Evolutionary conservation across 306 rosid genomes (phyloP), one percentile per base, ranked within the genome.

Genomic region (Cicer judaicum): DNA sequence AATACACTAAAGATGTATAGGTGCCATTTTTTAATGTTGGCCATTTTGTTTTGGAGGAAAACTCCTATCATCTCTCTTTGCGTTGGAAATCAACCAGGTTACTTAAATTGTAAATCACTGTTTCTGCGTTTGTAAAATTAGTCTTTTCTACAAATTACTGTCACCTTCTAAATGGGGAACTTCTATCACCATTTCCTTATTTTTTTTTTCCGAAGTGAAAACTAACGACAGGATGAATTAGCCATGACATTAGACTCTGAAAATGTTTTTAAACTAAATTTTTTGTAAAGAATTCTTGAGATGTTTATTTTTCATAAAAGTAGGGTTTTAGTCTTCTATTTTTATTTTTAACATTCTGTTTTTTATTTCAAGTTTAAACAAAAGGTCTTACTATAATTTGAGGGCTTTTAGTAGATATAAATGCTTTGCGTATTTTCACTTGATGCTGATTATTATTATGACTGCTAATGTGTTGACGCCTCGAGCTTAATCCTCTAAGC

Each of bases 21-120:
- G 79, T 59, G 79, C 67, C 79, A 74, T 78, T 70, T 78, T 66
- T 44, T 65, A 6, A 70, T 66, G 64, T 50, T 14, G 80, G 82
- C 78, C 82, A 53, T 50, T 16, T 71, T 57, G 44, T 54, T 68
- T 64, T 57, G 55, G 13, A 64, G 29, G 34, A 5, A 16, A 69
- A 63, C 79, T 42, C 79, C 36, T 60, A 78, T 64, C 74, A 8
- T 24, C 8, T 50, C 74, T 63, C 70, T 69, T 70, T 47, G 41
- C 36, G 7, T 66, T 6, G 44, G 36, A 72, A 52, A 24, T 47
- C 70, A 34, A 38, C 16, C 10, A 46, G 41, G 36, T 60, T 46
- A 21, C 34, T 46, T 66, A 41, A 19, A 55, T 62, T 80, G 83
- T 80, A 84, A 68, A 80, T 68, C 76, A 70, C 60, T 80, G 68